phyloP scores from a whole-genome alignment of 805 yeast species.

The Brettanomyces sp. region DNA sequence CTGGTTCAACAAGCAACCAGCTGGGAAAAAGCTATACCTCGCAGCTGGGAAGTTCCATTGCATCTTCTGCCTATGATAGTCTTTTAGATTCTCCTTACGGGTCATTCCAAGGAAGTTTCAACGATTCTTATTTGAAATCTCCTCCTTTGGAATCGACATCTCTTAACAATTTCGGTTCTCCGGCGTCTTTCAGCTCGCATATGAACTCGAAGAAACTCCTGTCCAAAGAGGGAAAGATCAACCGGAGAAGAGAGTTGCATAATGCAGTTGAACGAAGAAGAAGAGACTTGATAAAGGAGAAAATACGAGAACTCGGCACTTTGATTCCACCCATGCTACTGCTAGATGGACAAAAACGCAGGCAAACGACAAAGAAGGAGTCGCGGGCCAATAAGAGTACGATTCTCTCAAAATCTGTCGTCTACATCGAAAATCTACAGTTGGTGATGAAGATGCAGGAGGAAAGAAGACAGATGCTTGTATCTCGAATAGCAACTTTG shows the following conservation, averaged over 20 bases:
- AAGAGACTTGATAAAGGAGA: slow-evolving; percentile 82
- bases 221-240: slow-evolving; percentile 59
- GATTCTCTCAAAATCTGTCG: slow-evolving; percentile 69
- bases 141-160: slow-evolving; percentile 27
- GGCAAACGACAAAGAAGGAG: slow-evolving; percentile 38
- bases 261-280: slow-evolving; percentile 91
- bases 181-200: slow-evolving; percentile 25
- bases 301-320: slow-evolving; percentile 73
- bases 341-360: slow-evolving; percentile 25
- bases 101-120: slow-evolving; percentile 21
- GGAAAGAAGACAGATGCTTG: slow-evolving; percentile 32
- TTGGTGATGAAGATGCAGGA: slow-evolving; percentile 53
- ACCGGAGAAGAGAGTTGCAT: slow-evolving; percentile 79
- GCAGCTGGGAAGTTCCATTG: slow-evolving; percentile 23
- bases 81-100: slow-evolving; percentile 28
- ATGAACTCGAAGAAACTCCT: slow-evolving; percentile 27
- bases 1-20: slow-evolving; percentile 16
- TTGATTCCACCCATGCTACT: slow-evolving; percentile 72
- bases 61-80: slow-evolving; percentile 28
- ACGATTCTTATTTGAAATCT: slow-evolving; percentile 23
- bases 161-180: slow-evolving; percentile 24
- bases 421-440: slow-evolving; percentile 60
- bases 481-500: slow-evolving; percentile 25
- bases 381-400: slow-evolving; percentile 77
- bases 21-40: slow-evolving; percentile 19